Evolutionary conservation across 2,329 filamentous ascomycete genomes (phyloP).

Genomic region (Botrytis medusae): DNA sequence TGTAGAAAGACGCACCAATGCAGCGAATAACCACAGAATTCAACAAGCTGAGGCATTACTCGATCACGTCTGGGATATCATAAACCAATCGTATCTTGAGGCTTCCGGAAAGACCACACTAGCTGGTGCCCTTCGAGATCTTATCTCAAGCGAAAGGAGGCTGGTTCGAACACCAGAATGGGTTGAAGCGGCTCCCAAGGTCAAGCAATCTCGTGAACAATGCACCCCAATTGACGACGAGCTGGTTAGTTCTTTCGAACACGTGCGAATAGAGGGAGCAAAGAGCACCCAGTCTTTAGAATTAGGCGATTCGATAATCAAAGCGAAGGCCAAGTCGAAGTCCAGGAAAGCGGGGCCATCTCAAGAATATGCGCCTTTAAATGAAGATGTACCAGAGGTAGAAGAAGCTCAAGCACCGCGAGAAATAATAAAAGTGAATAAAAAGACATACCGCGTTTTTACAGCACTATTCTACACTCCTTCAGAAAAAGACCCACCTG

Average conservation of each 20-base stretch:
- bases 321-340: background rate
- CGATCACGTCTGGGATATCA: background rate
- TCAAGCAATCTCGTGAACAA: background rate
- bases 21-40: background rate
- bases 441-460: background rate
- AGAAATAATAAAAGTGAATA: background rate
- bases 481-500: conserved; percentile 1
- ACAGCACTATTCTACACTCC: background rate
- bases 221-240: too few species aligned
- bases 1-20: background rate
- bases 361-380: too few species aligned
- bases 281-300: background rate
- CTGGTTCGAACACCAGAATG: background rate
- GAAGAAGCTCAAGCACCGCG: background rate
- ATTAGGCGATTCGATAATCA: accelerated
- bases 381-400: background rate
- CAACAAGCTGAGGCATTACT: background rate
- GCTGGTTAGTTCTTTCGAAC: background rate
- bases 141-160: background rate
- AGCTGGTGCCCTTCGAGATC: background rate
- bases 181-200: background rate
- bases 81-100: background rate
- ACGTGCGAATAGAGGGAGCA: background rate
- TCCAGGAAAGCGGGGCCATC: background rate
- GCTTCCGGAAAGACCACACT: background rate